Evolutionary conservation across 805 yeast species (phyloP).

Genomic region (Saccharomycopsis fodiens): DNA sequence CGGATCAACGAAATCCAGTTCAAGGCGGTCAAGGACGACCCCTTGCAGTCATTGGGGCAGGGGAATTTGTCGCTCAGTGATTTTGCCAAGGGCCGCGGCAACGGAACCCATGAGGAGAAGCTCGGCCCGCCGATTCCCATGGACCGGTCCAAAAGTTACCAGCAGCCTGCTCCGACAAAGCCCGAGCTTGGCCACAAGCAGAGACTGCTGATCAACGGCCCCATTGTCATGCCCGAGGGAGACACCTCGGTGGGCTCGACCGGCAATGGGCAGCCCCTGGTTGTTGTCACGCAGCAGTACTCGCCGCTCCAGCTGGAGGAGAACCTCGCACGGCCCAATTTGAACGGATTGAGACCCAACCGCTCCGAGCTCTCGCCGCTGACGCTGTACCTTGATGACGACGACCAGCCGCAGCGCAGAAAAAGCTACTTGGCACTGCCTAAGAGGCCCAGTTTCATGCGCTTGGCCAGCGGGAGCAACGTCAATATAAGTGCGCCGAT

Average conservation of each 20-base stretch:
- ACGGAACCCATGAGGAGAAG: background rate
- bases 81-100: background rate
- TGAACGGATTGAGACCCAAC: background rate
- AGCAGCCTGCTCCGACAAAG: background rate
- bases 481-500: conserved; percentile 1
- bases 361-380: background rate
- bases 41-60: conserved; percentile 12
- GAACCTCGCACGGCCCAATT: background rate
- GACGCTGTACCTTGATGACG: background rate
- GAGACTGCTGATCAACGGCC: background rate
- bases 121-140: background rate
- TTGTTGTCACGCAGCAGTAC: background rate
- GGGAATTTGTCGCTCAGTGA: conserved; percentile 19
- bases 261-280: background rate
- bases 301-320: conserved; percentile 1
- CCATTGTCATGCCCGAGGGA: background rate
- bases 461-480: background rate
- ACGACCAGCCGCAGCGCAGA: conserved; percentile 4
- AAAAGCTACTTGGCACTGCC: conserved; percentile 1
- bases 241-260: background rate
- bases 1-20: conserved; percentile 13
- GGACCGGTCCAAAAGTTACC: background rate
- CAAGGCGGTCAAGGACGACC: conserved; percentile 6
- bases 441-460: background rate
- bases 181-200: background rate